Evolutionary conservation across 225 moss, liverwort and hornwort species (phyloP).

Genomic region (Climacium dendroides): DNA sequence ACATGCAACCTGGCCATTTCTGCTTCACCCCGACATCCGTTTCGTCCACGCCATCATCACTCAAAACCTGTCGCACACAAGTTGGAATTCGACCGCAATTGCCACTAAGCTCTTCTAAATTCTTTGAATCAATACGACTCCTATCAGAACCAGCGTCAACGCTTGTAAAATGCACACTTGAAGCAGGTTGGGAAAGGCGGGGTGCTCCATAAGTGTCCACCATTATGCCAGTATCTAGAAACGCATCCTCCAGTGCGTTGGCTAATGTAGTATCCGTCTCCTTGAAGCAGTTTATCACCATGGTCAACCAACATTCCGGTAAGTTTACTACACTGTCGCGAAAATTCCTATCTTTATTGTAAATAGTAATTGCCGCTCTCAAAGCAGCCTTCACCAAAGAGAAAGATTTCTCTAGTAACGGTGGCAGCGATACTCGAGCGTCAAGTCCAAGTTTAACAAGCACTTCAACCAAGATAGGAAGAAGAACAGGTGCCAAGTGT

Average conservation of each 20-base stretch:
- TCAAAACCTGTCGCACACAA: conserved; percentile 6
- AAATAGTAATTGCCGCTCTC: conserved; percentile 8
- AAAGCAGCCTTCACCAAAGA: conserved; percentile 23
- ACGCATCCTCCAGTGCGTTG: conserved; percentile 25
- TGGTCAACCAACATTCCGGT: conserved; percentile 29
- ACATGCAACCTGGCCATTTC: conserved; percentile 41
- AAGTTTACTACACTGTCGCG: neutral
- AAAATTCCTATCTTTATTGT: neutral
- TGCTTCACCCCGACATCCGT: neutral
- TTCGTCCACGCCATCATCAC: conserved; percentile 7
- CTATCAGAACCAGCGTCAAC: neutral
- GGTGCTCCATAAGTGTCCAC: conserved; percentile 17
- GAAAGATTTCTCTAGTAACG: conserved; percentile 32
- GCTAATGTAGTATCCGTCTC: conserved; percentile 6
- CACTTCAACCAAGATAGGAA: conserved; percentile 55
- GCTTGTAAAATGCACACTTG: conserved; percentile 5
- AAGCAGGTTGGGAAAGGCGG: neutral
- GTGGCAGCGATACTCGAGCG: conserved; percentile 45
- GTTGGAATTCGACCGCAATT: conserved; percentile 1
- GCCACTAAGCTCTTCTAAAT: neutral
- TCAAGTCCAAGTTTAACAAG: conserved; percentile 54
- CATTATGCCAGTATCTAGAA: conserved; percentile 44
- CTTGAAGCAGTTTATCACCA: conserved; percentile 20
- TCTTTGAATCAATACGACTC: neutral
- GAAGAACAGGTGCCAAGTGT: conserved; percentile 53